Evolutionary conservation across 345 rosid species (phyloP).

Genomic region (Crucihimalaya himalaica): DNA sequence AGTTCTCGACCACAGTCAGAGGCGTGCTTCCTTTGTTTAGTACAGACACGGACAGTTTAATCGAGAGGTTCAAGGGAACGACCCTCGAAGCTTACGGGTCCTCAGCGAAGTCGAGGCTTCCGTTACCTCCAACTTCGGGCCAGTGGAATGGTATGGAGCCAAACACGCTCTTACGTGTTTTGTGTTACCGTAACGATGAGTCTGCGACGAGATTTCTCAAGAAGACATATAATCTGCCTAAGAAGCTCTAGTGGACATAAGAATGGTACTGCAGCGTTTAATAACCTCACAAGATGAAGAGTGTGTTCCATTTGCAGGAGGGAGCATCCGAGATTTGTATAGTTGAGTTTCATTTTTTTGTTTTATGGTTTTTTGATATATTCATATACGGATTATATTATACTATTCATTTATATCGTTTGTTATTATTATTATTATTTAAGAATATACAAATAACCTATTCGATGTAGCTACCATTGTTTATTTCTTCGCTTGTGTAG

Average conservation of each 20-base stretch:
- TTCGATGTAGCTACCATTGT: constrained; percentile 27
- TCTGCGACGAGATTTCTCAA: constrained; percentile 78
- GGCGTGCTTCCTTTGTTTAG: constrained; percentile 77
- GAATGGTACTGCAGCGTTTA: background rate
- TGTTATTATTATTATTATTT: constrained; percentile 32
- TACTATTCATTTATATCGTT: constrained; percentile 33
- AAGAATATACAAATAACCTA: constrained; percentile 9
- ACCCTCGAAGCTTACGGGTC: constrained; percentile 78
- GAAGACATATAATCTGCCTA: constrained; percentile 87
- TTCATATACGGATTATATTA: constrained; percentile 19
- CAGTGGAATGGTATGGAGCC: constrained; percentile 92
- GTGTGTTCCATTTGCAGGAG: constrained; percentile 25
- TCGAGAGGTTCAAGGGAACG: constrained; percentile 76
- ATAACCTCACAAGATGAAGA: constrained; percentile 33
- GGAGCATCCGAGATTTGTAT: constrained; percentile 40
- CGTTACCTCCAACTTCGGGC: constrained; percentile 86
- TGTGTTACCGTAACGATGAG: constrained; percentile 90
- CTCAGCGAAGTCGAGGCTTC: constrained; percentile 79
- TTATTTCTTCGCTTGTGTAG: background rate
- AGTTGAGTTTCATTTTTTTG: constrained; percentile 28
- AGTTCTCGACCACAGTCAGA: constrained; percentile 63
- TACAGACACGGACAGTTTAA: constrained; percentile 76
- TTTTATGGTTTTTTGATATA: constrained; percentile 10
- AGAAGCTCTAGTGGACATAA: constrained; percentile 49
- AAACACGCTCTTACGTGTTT: constrained; percentile 77